Conservation (phyloP, 1,284 basidiomycete genomes). For the Leccinum fuscescens region DNA sequence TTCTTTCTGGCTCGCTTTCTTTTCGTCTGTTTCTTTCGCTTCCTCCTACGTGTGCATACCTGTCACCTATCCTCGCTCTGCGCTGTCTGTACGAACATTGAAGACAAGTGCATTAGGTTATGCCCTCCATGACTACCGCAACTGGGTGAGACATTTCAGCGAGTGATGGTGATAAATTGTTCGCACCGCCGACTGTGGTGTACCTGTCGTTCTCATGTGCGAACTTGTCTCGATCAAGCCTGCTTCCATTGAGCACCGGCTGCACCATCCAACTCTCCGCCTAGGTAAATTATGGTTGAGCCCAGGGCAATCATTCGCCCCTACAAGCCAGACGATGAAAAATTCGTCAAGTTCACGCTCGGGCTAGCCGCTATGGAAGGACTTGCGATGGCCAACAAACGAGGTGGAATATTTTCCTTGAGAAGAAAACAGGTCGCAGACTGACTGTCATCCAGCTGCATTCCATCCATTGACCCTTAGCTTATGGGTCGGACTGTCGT, state of each 20-base stretch:
- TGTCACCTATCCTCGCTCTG: conserved; percentile 16
- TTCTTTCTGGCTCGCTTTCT: conserved; percentile 45
- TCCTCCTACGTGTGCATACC: conserved; percentile 46
- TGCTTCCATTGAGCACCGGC: neutral
- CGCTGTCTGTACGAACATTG: conserved; percentile 52
- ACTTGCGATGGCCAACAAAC: conserved; percentile 66
- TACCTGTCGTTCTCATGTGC: neutral
- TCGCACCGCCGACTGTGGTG: too few relatives aligned
- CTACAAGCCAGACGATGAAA: conserved; percentile 51
- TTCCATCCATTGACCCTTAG: conserved; percentile 56
- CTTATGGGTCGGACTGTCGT: conserved; percentile 60
- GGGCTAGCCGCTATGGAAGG: conserved; percentile 71
- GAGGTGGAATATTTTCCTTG: conserved; percentile 40
- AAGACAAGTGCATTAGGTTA: conserved; percentile 33
- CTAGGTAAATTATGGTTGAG: conserved; percentile 22
- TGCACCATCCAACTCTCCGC: neutral
- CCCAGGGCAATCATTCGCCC: conserved; percentile 53
- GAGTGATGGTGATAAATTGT: neutral
- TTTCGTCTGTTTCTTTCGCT: conserved; percentile 31
- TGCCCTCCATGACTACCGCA: conserved; percentile 5
- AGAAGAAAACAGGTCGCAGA: neutral
- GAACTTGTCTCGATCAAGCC: neutral
- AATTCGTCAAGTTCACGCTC: conserved; percentile 61
- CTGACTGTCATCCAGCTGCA: conserved; percentile 46
- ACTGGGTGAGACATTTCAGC: neutral